These are phyloP conservation scores for Aspergillus baeticus DNA, from an alignment of 495 filamentous ascomycete species.

Conservation along the genomic window DNA sequence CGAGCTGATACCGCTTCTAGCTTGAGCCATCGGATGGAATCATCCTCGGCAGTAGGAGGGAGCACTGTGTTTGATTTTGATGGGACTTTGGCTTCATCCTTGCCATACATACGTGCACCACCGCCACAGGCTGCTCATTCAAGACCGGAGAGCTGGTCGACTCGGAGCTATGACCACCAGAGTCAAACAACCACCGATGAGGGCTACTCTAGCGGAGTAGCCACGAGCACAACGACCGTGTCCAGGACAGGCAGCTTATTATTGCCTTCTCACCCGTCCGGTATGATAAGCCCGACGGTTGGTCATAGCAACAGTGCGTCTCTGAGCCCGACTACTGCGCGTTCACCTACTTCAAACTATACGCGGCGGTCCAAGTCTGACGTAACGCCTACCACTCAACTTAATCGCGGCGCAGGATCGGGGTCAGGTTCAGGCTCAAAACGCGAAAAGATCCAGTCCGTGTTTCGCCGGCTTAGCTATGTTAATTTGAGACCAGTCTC, in stretches of 20 bases:
- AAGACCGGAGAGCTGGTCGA: conserved; percentile 11
- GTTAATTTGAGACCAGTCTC: conserved; percentile 14
- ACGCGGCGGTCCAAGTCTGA: conserved; percentile 29
- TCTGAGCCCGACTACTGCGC: conserved; percentile 10
- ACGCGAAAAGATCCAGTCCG: conserved; percentile 22
- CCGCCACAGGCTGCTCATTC: conserved; percentile 16
- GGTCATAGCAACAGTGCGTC: conserved; percentile 29
- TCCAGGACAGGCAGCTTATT: conserved; percentile 13
- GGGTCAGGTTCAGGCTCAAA: conserved; percentile 17
- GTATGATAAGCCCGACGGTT: conserved; percentile 16
- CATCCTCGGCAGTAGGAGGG: conserved; percentile 28
- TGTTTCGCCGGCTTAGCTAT: conserved; percentile 26
- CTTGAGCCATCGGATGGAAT: conserved; percentile 25
- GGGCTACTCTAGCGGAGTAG: conserved; percentile 22
- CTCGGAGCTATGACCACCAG: background rate
- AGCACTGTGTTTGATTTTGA: conserved; percentile 38
- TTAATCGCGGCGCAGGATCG: conserved; percentile 16
- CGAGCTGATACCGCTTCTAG: conserved; percentile 25
- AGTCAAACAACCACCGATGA: conserved; percentile 24
- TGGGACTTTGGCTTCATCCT: conserved; percentile 24
- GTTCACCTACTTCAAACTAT: conserved; percentile 5
- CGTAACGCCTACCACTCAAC: conserved; percentile 16
- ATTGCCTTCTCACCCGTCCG: conserved; percentile 24
- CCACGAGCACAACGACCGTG: conserved; percentile 7
- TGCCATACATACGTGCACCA: conserved; percentile 28